Percentiles rank a stretch among this genome's conserved stretches.
phyloP scores from a whole-genome alignment of 2,329 filamentous ascomycete species.

The Trichoderma atroviride region DNA sequence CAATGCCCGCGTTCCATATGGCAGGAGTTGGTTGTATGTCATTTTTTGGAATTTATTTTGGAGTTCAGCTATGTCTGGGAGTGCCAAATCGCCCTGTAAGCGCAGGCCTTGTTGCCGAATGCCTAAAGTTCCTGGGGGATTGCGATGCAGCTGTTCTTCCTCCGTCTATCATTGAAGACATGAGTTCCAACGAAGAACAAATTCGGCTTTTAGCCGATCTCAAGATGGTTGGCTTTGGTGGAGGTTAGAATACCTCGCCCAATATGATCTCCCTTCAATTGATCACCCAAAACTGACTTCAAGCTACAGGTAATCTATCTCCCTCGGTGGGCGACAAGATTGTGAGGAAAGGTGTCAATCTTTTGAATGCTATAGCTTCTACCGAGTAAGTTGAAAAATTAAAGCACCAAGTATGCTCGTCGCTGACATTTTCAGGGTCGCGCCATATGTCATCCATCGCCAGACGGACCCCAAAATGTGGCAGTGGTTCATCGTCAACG shows the following conservation, averaged over 20 bases:
- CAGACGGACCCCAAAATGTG: slow-evolving; percentile 42
- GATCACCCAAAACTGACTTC: not conserved
- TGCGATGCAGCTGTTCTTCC: slow-evolving; percentile 39
- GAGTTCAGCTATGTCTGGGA: slow-evolving; percentile 34
- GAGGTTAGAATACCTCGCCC: slow-evolving; percentile 37
- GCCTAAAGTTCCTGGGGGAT: slow-evolving; percentile 33
- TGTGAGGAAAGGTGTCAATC: slow-evolving; percentile 38
- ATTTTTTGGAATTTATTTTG: slow-evolving; percentile 37
- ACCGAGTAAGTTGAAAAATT: slow-evolving; percentile 44
- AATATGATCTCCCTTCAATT: not conserved
- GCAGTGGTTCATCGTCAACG: slow-evolving; percentile 49
- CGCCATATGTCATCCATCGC: slow-evolving; percentile 40
- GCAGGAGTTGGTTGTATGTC: slow-evolving; percentile 38
- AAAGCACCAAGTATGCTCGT: not conserved
- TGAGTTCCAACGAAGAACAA: slow-evolving; percentile 41
- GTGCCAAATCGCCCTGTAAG: slow-evolving; percentile 41
- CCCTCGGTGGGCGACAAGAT: slow-evolving; percentile 44
- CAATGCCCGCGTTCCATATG: slow-evolving; percentile 46
- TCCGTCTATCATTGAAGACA: slow-evolving; percentile 48
- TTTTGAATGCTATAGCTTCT: slow-evolving; percentile 45
- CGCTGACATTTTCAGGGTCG: slow-evolving; percentile 35
- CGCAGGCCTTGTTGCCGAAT: slow-evolving; percentile 39
- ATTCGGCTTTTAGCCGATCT: slow-evolving; percentile 39
- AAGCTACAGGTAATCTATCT: slow-evolving; percentile 41
- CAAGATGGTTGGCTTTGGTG: slow-evolving; percentile 41